Conservation (phyloP, 345 rosid species). For the Theobroma cacao region DNA sequence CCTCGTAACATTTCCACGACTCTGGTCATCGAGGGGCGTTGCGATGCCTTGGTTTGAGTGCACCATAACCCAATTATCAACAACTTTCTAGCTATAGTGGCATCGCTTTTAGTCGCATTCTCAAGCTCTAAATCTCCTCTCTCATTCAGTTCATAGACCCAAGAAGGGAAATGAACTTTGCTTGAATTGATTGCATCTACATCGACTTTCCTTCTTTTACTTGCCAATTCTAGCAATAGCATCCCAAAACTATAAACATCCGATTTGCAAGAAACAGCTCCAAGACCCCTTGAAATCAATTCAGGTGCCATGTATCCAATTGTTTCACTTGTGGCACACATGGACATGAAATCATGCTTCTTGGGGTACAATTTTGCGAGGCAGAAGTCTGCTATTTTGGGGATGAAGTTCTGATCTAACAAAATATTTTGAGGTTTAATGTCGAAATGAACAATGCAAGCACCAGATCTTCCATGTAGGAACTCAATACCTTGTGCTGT, state of each 20-base stretch:
- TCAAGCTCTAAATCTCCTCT: constrained; percentile 13
- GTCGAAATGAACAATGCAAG: neutral
- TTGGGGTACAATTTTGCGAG: neutral
- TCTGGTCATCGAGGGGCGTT: constrained; percentile 36
- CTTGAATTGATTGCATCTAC: neutral
- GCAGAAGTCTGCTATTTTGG: constrained; percentile 5
- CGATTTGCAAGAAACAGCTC: constrained; percentile 5
- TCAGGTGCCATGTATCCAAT: constrained; percentile 11
- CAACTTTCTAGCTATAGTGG: constrained; percentile 24
- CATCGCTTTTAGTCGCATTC: neutral
- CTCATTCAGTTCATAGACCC: constrained; percentile 16
- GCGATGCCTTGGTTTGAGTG: constrained; percentile 27
- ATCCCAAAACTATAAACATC: constrained; percentile 15
- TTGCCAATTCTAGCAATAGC: constrained; percentile 11
- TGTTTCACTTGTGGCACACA: neutral
- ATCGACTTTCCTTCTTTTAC: neutral
- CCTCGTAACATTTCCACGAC: constrained; percentile 39
- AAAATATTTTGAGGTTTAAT: constrained; percentile 13
- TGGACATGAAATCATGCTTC: neutral
- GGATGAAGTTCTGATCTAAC: neutral
- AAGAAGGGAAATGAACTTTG: constrained; percentile 2
- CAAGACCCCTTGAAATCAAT: neutral
- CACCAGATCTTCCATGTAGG: neutral
- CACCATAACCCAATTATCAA: constrained; percentile 40
- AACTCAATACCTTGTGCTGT: neutral